Evolutionary conservation across 768 basidiomycete species (phyloP).

Genomic region (Xerocomus potaroensis): DNA sequence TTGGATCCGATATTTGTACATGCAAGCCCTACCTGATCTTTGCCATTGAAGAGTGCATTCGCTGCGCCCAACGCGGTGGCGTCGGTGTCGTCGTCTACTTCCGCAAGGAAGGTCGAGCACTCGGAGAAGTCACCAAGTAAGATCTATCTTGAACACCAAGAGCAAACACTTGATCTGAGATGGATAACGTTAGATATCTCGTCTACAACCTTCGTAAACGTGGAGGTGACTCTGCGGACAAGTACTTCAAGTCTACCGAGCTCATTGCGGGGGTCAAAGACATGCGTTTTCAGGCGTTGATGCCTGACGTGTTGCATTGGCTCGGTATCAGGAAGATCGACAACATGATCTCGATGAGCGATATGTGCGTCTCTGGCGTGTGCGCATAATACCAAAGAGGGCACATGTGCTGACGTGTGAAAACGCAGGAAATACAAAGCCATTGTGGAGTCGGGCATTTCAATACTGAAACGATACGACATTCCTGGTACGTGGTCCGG

Average conservation of each 20-base stretch:
- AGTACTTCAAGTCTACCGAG: constrained; percentile 93
- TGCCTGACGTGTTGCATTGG: constrained; percentile 98
- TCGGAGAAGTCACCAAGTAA: constrained; percentile 93
- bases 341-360: constrained; percentile 88
- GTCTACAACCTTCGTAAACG: constrained; percentile 97
- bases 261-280: constrained; percentile 93
- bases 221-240: constrained; percentile 86
- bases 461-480: constrained; percentile 78
- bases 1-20: constrained; percentile 89
- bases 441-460: constrained; percentile 85
- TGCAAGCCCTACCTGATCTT: constrained; percentile 92
- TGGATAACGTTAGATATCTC: constrained; percentile 55
- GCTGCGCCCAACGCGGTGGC: constrained; percentile 76
- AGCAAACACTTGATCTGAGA: not conserved
- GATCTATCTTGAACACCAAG: constrained; percentile 21
- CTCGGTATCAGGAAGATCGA: constrained; percentile 87
- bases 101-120: constrained; percentile 87
- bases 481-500: constrained; percentile 62
- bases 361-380: too few species aligned
- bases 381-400: too few species aligned
- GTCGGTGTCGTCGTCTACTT: constrained; percentile 94
- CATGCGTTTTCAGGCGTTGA: constrained; percentile 90
- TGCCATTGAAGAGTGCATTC: constrained; percentile 91
- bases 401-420: not conserved
- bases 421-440: constrained; percentile 83